Evolutionary conservation across 331 rosid species (phyloP).

Genomic region (Phaseolus coccineus): DNA sequence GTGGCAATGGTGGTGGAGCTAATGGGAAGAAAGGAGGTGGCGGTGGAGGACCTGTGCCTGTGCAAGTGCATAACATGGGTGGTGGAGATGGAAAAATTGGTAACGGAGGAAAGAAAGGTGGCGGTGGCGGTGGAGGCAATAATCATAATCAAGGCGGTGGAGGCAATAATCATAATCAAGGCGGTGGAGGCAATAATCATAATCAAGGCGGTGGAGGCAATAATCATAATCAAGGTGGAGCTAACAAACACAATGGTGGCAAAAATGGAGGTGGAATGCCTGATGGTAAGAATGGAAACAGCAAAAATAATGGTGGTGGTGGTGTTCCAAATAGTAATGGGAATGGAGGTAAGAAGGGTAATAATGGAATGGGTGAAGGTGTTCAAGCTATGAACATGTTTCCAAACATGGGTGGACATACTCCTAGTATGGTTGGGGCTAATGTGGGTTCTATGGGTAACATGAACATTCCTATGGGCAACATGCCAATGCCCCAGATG

Average conservation of each 20-base stretch:
- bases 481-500: constrained; percentile 66
- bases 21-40: constrained; percentile 42
- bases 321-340: constrained; percentile 23
- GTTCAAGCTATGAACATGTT: constrained; percentile 45
- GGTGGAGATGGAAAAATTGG: constrained; percentile 42
- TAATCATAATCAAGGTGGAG: constrained; percentile 45
- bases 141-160: too few relatives aligned
- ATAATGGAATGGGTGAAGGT: constrained; percentile 42
- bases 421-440: constrained; percentile 30
- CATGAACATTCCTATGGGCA: constrained; percentile 45
- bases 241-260: constrained; percentile 35
- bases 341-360: constrained; percentile 46
- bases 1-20: constrained; percentile 36
- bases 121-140: constrained; percentile 13
- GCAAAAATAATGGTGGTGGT: constrained; percentile 21
- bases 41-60: constrained; percentile 36
- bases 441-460: constrained; percentile 26
- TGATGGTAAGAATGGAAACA: constrained; percentile 42
- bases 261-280: constrained; percentile 36
- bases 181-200: constrained; percentile 19
- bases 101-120: constrained; percentile 53
- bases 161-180: too few relatives aligned
- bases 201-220: constrained; percentile 20
- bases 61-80: constrained; percentile 35
- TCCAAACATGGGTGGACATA: constrained; percentile 41